phyloP scores from a whole-genome alignment of 177 flowering plant genomes.

The Vitis hybrid region DNA sequence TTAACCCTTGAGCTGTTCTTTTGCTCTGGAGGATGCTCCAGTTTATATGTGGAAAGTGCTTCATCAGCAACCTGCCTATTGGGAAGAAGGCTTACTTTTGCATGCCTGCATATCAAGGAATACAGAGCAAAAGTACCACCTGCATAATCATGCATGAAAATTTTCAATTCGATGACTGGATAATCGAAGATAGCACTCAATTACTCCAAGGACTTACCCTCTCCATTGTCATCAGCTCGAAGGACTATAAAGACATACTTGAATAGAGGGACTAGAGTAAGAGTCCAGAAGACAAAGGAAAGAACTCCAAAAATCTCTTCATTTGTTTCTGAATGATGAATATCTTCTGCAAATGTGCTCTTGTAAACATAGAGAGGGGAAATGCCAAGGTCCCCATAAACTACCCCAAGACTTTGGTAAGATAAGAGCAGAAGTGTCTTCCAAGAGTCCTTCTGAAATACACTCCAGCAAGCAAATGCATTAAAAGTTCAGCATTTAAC shows the following conservation, averaged over 20 bases:
- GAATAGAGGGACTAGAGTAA: constrained; percentile 79
- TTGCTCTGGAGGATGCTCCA: constrained; percentile 58
- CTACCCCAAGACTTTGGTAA: constrained; percentile 96
- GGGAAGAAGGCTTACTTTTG: constrained; percentile 75
- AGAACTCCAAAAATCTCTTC: constrained; percentile 92
- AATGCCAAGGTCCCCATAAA: constrained; percentile 88
- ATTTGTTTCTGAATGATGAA: constrained; percentile 84
- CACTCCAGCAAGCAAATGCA: constrained; percentile 4
- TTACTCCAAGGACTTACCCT: constrained; percentile 49
- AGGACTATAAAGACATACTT: constrained; percentile 91
- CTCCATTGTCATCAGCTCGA: constrained; percentile 93
- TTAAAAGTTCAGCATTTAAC: background rate
- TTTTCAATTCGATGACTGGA: constrained; percentile 3
- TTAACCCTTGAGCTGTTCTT: constrained; percentile 47
- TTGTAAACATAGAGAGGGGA: constrained; percentile 90
- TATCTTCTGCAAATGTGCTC: constrained; percentile 93
- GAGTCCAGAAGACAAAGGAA: constrained; percentile 93
- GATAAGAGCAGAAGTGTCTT: constrained; percentile 65
- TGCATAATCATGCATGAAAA: constrained; percentile 25
- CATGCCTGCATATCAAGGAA: constrained; percentile 81
- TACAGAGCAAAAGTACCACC: constrained; percentile 91
- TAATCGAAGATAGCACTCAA: background rate
- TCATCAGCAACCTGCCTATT: constrained; percentile 78
- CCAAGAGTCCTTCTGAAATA: constrained; percentile 79
- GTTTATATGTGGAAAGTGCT: constrained; percentile 67